phyloP scores from a whole-genome alignment of 140 eudicot species.

The Senecio squalidus region DNA sequence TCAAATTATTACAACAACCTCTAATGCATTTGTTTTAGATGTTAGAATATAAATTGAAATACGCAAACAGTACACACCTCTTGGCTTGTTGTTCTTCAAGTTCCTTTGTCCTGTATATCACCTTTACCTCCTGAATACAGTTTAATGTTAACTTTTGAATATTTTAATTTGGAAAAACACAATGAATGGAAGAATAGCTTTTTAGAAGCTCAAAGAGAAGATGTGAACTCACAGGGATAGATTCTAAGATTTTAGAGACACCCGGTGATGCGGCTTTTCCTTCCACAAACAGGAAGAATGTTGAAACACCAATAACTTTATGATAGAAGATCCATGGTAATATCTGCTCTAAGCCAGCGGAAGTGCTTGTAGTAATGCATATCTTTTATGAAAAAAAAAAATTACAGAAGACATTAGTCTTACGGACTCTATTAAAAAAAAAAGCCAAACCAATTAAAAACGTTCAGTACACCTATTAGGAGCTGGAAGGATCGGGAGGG shows the following conservation, averaged over 20 bases:
- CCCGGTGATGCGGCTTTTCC: conserved; percentile 91
- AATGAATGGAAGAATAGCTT: not conserved
- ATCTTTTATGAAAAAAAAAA: conserved; percentile 51
- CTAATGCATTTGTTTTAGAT: not conserved
- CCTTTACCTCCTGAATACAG: conserved; percentile 67
- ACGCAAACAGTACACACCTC: conserved; percentile 45
- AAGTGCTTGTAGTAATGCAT: conserved; percentile 88
- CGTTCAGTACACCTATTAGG: too few species aligned
- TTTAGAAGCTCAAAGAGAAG: not conserved
- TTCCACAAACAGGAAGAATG: conserved; percentile 83
- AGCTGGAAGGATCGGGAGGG: too few species aligned
- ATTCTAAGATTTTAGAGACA: conserved; percentile 80
- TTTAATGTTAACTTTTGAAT: not conserved
- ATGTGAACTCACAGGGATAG: conserved; percentile 66
- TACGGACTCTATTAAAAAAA: not conserved
- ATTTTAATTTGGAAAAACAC: not conserved
- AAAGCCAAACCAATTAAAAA: not conserved
- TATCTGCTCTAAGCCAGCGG: conserved; percentile 90
- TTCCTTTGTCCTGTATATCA: conserved; percentile 80
- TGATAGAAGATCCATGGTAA: conserved; percentile 94
- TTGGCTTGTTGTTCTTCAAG: conserved; percentile 91
- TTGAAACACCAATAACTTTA: conserved; percentile 85
- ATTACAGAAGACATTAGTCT: conserved; percentile 1
- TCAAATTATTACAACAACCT: not conserved
- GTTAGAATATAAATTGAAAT: not conserved